phyloP scores from a whole-genome alignment of 371 early-diverging fungal genomes.

The Saksenaea vasiformis region DNA sequence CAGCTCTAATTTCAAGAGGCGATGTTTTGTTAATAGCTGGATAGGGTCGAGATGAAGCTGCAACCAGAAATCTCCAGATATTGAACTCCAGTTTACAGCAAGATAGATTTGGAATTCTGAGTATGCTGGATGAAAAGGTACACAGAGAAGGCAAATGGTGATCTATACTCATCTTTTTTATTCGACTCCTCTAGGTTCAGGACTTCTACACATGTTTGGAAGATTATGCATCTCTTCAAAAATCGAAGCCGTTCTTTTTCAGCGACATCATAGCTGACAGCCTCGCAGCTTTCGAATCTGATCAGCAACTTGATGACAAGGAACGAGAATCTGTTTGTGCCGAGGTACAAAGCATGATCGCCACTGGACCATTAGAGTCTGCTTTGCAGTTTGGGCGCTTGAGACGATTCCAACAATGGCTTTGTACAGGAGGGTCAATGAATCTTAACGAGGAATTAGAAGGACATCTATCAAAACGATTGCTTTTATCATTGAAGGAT shows the following conservation, averaged over 20 bases:
- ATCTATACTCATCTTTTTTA: neutral
- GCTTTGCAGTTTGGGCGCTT: slow-evolving; percentile 22
- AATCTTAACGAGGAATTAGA: slow-evolving; percentile 3
- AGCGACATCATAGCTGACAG: slow-evolving; percentile 20
- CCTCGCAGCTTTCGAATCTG: slow-evolving; percentile 22
- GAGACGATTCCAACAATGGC: slow-evolving; percentile 21
- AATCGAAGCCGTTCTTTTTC: slow-evolving; percentile 15
- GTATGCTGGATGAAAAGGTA: slow-evolving; percentile 37
- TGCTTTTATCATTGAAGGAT: slow-evolving; percentile 20
- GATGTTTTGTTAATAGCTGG: neutral
- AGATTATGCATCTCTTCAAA: slow-evolving; percentile 30
- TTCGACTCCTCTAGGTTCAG: slow-evolving; percentile 9
- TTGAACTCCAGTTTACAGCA: slow-evolving; percentile 8
- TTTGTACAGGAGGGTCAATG: slow-evolving; percentile 4
- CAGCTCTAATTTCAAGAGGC: neutral
- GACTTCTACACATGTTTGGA: slow-evolving; percentile 36
- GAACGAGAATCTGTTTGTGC: neutral
- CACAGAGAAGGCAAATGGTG: neutral
- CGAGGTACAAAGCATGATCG: slow-evolving; percentile 9
- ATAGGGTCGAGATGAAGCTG: slow-evolving; percentile 38
- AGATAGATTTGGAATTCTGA: slow-evolving; percentile 30
- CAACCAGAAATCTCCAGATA: slow-evolving; percentile 21
- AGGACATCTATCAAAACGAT: slow-evolving; percentile 11
- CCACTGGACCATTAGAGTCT: slow-evolving; percentile 19
- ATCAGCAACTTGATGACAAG: neutral